These are phyloP conservation scores for Naganishia randhawae DNA, from an alignment of 768 basidiomycete species.

Conservation along the genomic window DNA sequence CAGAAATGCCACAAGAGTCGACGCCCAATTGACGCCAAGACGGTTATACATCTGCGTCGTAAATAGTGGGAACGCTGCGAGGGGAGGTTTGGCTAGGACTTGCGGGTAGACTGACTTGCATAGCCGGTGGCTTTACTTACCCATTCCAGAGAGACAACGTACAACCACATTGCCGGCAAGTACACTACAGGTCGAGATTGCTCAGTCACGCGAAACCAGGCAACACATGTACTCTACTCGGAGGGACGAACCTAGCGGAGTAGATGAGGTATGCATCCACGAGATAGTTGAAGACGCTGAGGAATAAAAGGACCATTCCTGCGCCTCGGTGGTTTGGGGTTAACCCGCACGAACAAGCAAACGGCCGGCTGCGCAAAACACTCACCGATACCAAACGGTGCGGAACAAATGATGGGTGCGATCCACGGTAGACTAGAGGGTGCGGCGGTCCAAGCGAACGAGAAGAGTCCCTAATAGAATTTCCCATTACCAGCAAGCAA, in stretches of 20 bases:
- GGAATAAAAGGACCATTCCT: conserved; percentile 28
- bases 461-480: conserved; percentile 57
- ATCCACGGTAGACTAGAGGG: conserved; percentile 65
- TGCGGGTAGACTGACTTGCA: not conserved
- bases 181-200: conserved; percentile 44
- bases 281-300: not conserved
- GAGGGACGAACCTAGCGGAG: conserved; percentile 51
- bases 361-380: no score
- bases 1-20: conserved; percentile 37
- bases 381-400: conserved; percentile 47
- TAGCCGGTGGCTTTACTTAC: not conserved
- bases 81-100: not conserved
- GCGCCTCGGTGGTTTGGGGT: no score
- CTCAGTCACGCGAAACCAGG: not conserved
- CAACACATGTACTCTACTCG: not conserved
- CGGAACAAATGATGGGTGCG: conserved; percentile 60
- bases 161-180: conserved; percentile 65
- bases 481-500: not conserved
- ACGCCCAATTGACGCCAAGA: conserved; percentile 37
- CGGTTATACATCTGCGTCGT: conserved; percentile 59
- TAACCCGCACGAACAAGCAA: no score
- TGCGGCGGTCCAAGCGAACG: conserved; percentile 66
- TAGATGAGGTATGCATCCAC: conserved; percentile 44
- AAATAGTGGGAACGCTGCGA: conserved; percentile 70
- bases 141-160: conserved; percentile 60